Evolutionary conservation across 225 moss, liverwort and hornwort species (phyloP), one percentile per base, ranked within the genome.

Genomic region (Anthoceros angustus): DNA sequence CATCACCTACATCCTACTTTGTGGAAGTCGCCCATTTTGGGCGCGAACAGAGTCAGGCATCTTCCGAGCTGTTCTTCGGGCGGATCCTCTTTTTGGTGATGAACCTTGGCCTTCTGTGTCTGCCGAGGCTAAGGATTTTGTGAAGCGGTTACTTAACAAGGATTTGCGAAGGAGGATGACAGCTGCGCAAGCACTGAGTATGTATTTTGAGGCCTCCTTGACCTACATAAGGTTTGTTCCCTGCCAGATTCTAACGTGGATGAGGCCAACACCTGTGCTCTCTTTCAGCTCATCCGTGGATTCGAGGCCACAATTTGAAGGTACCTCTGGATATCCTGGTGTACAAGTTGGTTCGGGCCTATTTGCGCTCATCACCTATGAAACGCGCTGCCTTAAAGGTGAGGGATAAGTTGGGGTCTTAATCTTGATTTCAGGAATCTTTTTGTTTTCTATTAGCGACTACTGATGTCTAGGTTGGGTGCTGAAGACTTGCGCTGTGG

Each of bases 21-120:
- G 93, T 72, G 93, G 93, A 68, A 93, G 93, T 60, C 89, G 93
- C 16, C 93, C 93, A 8, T 90, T 93, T 68, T 93, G 93, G 93
- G 89, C 86, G 6, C 82, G 93, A 61, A 89, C 93, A 66, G 93
- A 93, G 61, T 93, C 93, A 40, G 93, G 93, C 63, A 93, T 93
- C 21, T 93, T 93, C 63, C 86, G 93, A 26, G 89, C 93, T 15
- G 93, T 93, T 65, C 76, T 93, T 55, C 78, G 89, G 72, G 93
- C 93, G 21, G 93, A 93, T 72, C 93, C 93, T 0, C 89, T 76
- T 81, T 93, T 93, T 76, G 93, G 89, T 61, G 93, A 93, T 65
- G 89, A 87, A 14, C 93, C 93, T 0, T 93, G 93, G 93, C 89
- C 93, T 65, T 87, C 87, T 25, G 93, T 93, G 43, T 87, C 93